Conservation (phyloP, 2,329 filamentous ascomycete species). For the Fusarium sp. region DNA sequence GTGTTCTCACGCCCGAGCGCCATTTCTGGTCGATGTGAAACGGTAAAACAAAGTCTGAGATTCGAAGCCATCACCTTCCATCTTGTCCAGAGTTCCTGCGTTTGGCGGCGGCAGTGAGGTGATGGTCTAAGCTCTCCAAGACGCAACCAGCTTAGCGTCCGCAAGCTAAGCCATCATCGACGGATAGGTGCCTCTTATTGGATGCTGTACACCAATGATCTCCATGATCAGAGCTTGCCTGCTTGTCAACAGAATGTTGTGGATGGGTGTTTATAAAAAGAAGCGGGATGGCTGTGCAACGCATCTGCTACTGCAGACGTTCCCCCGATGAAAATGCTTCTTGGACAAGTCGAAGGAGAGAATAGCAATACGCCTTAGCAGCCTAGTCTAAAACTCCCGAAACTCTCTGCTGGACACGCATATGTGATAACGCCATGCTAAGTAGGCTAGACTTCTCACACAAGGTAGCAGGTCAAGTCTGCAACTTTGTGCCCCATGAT, state of each 20-base stretch:
- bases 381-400: background rate
- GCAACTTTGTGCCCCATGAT: background rate
- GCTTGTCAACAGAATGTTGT: slow-evolving; percentile 20
- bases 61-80: slow-evolving; percentile 26
- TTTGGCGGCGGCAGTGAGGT: slow-evolving; percentile 31
- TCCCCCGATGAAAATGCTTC: slow-evolving; percentile 1
- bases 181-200: slow-evolving; percentile 34
- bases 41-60: slow-evolving; percentile 29
- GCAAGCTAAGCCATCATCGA: slow-evolving; percentile 35
- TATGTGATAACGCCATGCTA: slow-evolving; percentile 4
- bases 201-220: slow-evolving; percentile 21
- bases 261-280: slow-evolving; percentile 42
- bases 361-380: slow-evolving; percentile 1
- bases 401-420: slow-evolving; percentile 10
- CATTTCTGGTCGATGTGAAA: slow-evolving; percentile 31
- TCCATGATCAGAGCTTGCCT: slow-evolving; percentile 26
- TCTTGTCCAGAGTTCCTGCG: slow-evolving; percentile 42
- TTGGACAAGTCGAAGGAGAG: slow-evolving; percentile 9
- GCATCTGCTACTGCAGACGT: slow-evolving; percentile 12
- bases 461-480: background rate
- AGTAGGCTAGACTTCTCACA: slow-evolving; percentile 19
- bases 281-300: slow-evolving; percentile 45
- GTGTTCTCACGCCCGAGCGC: slow-evolving; percentile 28
- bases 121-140: slow-evolving; percentile 30
- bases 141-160: slow-evolving; percentile 34